Evolutionary conservation across 2,329 filamentous ascomycete genomes (phyloP).

Genomic region (Fusarium bactridioides): DNA sequence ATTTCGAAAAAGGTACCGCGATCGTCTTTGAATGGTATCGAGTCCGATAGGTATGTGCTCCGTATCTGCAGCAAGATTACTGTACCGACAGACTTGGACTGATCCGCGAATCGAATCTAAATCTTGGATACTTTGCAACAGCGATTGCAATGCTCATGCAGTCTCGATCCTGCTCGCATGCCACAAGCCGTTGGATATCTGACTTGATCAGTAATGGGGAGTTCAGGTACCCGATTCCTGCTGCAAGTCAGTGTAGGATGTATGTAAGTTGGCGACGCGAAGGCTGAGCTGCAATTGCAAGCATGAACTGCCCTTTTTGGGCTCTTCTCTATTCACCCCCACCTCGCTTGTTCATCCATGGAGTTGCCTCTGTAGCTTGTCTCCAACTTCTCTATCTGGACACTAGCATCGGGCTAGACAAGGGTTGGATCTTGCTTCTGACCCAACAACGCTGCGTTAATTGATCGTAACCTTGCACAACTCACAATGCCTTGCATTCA

Average conservation of each 20-base stretch:
- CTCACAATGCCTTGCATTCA: conserved; percentile 24
- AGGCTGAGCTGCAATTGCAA: conserved; percentile 14
- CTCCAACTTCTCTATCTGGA: conserved; percentile 31
- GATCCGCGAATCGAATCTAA: conserved; percentile 28
- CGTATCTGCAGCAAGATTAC: background rate
- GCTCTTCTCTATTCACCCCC: conserved; percentile 22
- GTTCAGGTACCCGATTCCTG: conserved; percentile 12
- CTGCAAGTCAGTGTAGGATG: background rate
- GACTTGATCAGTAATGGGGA: background rate
- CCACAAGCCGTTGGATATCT: conserved; percentile 23
- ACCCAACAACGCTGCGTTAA: conserved; percentile 29
- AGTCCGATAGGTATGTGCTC: background rate
- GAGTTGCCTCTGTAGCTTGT: conserved; percentile 16
- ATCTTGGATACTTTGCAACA: conserved; percentile 16
- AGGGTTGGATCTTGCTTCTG: conserved; percentile 36
- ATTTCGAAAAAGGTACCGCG: background rate
- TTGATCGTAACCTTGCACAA: conserved; percentile 34
- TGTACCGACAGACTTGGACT: background rate
- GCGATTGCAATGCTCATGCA: background rate
- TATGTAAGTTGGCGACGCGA: conserved; percentile 7
- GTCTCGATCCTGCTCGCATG: conserved; percentile 6
- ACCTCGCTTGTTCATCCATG: conserved; percentile 12
- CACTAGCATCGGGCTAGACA: conserved; percentile 37
- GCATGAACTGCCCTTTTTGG: conserved; percentile 29
- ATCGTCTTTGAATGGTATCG: background rate